Conservation (phyloP, 345 rosid species). For the Diplotaxis tenuifolia region DNA sequence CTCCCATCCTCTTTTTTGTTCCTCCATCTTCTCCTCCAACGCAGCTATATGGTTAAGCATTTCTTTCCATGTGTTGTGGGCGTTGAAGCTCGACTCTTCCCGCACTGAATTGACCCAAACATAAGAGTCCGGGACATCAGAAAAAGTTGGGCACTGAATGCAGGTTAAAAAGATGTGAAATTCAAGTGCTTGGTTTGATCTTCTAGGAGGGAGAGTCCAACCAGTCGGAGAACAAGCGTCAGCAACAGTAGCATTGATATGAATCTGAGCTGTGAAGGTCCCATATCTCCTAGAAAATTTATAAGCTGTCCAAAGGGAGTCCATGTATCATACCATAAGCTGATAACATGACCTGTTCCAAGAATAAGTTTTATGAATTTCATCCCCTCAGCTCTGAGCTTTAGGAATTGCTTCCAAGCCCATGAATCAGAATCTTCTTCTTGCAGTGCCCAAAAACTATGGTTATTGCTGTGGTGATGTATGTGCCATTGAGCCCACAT, state of each 20-base stretch:
- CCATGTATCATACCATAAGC: too few species aligned
- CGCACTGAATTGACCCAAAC: background rate
- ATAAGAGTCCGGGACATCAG: background rate
- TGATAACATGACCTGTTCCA: too few species aligned
- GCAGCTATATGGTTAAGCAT: too few species aligned
- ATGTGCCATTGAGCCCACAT: background rate
- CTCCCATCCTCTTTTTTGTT: too few species aligned
- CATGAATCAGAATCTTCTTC: background rate
- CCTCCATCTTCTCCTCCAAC: too few species aligned
- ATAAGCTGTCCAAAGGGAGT: background rate
- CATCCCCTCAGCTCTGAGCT: too few species aligned
- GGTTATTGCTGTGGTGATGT: background rate
- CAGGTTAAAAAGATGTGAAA: background rate
- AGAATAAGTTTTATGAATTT: too few species aligned
- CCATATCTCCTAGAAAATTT: background rate
- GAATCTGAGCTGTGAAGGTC: background rate
- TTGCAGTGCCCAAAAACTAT: background rate
- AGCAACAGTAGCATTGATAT: background rate
- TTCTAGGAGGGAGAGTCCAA: background rate
- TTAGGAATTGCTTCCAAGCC: too few species aligned
- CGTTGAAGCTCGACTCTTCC: background rate
- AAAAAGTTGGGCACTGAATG: background rate
- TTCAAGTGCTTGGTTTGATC: background rate
- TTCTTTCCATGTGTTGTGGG: background rate
- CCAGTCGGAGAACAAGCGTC: background rate